These are phyloP conservation scores for Musa beccarii DNA, from an alignment of 176 grass and related monocot species.

Conservation along the genomic window DNA sequence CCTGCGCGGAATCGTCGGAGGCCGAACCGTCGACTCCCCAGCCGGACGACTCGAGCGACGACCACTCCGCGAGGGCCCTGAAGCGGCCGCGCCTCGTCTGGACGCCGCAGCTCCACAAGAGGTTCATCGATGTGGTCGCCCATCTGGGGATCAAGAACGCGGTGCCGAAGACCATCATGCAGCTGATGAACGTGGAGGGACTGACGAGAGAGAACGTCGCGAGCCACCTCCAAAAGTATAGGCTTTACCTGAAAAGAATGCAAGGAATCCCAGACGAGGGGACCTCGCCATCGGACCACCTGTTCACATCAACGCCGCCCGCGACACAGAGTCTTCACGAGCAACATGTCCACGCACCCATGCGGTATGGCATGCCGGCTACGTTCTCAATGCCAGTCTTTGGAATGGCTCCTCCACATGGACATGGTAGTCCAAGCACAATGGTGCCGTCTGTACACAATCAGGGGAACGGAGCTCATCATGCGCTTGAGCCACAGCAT, in stretches of 20 bases:
- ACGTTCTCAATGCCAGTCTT: background rate
- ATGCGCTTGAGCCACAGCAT: background rate
- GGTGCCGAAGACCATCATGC: slow-evolving; percentile 24
- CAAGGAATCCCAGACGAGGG: slow-evolving; percentile 4
- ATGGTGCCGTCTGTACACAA: background rate
- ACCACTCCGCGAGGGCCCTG: background rate
- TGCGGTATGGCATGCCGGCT: background rate
- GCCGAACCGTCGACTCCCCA: background rate
- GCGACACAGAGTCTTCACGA: background rate
- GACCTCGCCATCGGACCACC: background rate
- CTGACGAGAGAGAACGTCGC: slow-evolving; percentile 26
- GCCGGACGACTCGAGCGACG: background rate
- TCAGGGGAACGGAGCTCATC: background rate
- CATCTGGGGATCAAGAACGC: slow-evolving; percentile 24
- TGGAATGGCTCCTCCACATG: background rate
- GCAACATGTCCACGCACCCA: background rate
- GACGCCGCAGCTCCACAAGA: slow-evolving; percentile 29
- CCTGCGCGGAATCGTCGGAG: background rate
- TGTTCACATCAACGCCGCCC: background rate
- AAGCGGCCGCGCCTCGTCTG: slow-evolving; percentile 24
- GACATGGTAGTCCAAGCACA: background rate
- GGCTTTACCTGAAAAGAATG: slow-evolving; percentile 19
- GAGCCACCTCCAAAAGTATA: slow-evolving; percentile 28
- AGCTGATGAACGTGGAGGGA: slow-evolving; percentile 25
- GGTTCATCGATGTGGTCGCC: slow-evolving; percentile 19